A percentile compares a stretch with the other conserved stretches of the same genome.
These are phyloP conservation scores for Solanum corneliomulleri DNA, from an alignment of 257 asterid species.

Conservation along the genomic window DNA sequence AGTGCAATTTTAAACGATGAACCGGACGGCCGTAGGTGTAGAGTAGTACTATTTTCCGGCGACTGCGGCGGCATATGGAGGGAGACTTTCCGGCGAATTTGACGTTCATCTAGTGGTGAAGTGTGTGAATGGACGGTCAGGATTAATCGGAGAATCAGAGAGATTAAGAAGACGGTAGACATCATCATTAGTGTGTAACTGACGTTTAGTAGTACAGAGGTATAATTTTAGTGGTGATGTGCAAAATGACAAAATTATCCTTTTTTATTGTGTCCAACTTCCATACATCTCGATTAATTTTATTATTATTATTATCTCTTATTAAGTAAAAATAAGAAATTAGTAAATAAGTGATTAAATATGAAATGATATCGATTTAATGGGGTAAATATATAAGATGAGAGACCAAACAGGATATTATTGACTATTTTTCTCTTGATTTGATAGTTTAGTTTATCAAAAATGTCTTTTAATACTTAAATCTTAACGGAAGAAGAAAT, in stretches of 20 bases:
- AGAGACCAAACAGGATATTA: too few species aligned
- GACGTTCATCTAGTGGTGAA: background rate
- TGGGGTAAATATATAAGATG: too few species aligned
- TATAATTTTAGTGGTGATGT: background rate
- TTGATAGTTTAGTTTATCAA: too few species aligned
- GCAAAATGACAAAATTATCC: background rate
- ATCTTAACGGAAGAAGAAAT: too few species aligned
- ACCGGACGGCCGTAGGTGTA: slow-evolving; percentile 26
- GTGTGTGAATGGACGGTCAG: slow-evolving; percentile 4
- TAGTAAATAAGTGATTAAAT: too few species aligned
- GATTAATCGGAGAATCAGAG: background rate
- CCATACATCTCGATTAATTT: background rate
- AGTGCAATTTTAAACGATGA: slow-evolving; percentile 58
- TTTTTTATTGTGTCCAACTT: too few species aligned
- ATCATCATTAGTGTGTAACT: background rate
- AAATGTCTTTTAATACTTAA: too few species aligned
- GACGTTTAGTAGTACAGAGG: background rate
- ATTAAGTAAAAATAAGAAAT: too few species aligned
- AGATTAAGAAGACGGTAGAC: background rate
- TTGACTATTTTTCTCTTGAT: too few species aligned
- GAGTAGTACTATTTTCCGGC: slow-evolving; percentile 3
- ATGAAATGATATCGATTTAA: too few species aligned
- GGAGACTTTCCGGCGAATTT: background rate
- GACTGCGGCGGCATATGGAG: background rate
- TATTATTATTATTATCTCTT: too few species aligned